phyloP scores from a whole-genome alignment of 2,329 filamentous ascomycete species.

The Zasmidium cellare region DNA sequence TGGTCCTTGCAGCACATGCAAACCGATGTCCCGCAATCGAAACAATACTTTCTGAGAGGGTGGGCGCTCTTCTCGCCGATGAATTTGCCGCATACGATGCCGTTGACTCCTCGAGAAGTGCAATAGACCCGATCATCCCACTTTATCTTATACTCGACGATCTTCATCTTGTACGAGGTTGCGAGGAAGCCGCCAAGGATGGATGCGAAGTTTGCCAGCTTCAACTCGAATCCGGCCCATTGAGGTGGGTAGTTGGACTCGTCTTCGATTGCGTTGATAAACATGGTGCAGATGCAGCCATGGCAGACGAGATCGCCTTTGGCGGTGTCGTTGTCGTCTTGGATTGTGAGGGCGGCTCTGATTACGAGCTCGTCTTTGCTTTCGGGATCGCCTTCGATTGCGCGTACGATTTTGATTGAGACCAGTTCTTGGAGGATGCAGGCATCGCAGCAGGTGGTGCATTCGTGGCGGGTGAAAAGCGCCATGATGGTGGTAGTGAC shows the following conservation, averaged over 20 bases:
- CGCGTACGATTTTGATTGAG: background rate
- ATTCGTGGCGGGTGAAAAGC: background rate
- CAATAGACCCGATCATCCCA: slow-evolving; percentile 8
- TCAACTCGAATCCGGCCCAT: no score
- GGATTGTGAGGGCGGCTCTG: no score
- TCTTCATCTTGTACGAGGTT: slow-evolving; percentile 9
- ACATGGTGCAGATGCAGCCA: slow-evolving; percentile 16
- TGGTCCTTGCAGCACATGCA: slow-evolving; percentile 2
- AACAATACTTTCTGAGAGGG: background rate
- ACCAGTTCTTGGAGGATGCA: background rate
- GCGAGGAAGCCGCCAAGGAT: slow-evolving; percentile 5
- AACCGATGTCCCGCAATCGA: background rate
- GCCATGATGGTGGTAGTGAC: background rate
- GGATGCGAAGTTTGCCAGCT: no score
- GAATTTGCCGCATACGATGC: background rate
- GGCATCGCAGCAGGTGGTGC: background rate
- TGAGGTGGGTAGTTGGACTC: slow-evolving; percentile 17
- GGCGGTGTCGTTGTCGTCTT: no score
- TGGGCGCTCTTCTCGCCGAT: background rate
- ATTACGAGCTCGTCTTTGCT: no score
- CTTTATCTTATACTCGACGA: slow-evolving; percentile 7
- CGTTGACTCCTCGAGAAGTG: background rate
- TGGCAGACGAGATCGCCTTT: slow-evolving; percentile 10
- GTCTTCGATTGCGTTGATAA: slow-evolving; percentile 11
- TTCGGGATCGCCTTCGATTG: no score